phyloP scores from a whole-genome alignment of 331 rosid genomes.

The Spiraea crenata region DNA sequence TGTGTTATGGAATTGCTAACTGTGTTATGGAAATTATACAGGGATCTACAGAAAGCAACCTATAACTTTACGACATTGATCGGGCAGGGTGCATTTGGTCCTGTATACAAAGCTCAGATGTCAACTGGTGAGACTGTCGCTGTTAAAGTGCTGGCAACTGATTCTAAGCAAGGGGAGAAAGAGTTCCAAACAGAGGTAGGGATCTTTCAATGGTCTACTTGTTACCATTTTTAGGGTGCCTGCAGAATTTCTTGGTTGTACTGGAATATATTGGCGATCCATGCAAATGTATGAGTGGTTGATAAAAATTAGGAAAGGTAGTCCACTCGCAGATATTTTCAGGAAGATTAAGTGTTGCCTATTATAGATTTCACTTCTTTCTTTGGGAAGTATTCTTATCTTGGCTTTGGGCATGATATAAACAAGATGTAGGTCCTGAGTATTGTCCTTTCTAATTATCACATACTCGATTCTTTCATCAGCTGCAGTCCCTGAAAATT shows the following conservation, averaged over 20 bases:
- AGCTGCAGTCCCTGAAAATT: slow-evolving; percentile 15
- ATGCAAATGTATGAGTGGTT: background rate
- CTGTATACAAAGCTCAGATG: slow-evolving; percentile 96
- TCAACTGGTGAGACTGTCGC: slow-evolving; percentile 91
- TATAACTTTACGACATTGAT: slow-evolving; percentile 80
- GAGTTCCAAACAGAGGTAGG: slow-evolving; percentile 95
- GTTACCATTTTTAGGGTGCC: background rate
- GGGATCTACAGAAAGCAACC: slow-evolving; percentile 97
- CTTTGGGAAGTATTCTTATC: background rate
- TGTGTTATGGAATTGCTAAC: no score
- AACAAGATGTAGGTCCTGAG: background rate
- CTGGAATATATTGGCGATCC: background rate
- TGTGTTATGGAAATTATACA: slow-evolving; percentile 24
- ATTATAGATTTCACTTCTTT: background rate
- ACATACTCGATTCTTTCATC: background rate
- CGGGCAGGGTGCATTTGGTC: slow-evolving; percentile 99
- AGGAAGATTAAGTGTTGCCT: background rate
- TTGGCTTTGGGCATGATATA: background rate
- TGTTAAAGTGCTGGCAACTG: slow-evolving; percentile 92
- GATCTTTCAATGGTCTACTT: background rate
- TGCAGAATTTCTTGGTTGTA: background rate
- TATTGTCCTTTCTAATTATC: slow-evolving; percentile 6
- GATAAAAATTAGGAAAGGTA: slow-evolving; percentile 8
- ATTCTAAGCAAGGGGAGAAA: slow-evolving; percentile 97
- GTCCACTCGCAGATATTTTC: background rate